Base-by-base conservation (phyloP, 2,329 filamentous ascomycete genomes). In the Phoma sp. region DNA sequence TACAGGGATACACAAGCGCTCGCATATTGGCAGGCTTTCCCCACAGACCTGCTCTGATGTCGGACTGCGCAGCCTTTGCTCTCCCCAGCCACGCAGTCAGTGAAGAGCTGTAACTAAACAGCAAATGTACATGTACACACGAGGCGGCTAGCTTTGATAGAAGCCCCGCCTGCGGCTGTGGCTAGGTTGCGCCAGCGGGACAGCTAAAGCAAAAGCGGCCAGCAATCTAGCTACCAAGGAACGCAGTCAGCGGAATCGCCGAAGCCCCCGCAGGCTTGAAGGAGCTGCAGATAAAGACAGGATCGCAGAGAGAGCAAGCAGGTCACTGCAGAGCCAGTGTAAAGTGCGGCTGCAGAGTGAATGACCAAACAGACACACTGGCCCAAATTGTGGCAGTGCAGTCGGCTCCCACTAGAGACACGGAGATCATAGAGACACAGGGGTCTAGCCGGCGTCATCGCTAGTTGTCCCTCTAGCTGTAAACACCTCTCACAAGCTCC, bases 401-500 rank as follows among this genome's bases (percentile, higher is more conserved):
- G 37, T 40, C 39, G 38, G 35, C 18, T 49, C 23, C 32, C 39
- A 50, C 47, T 42, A 43, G 30, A 14, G 29, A 48, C 36, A 18
- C 33, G 45, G 36, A 37, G 37, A 30, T 33, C 32, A n/a, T 13
- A 33, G 32, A 30, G 29, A 30, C 29, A 7, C 29, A 7, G 7
- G 29, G 29, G 29, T 11, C 10, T 29, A n/a, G 32, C 29, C 3
- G 32, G 47, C 47, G 51, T 44, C 51, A 54, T 54, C 29, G 50
- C 32, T 36, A 41, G 38, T 27, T 48, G n/a, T 14, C 4, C 8
- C n/a, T 24, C n/a, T 13, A 33, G 32, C 32, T 25, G 51, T 40
- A 45, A 45, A 45, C 47, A 49, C 36, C 36, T 41, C 42, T 44
- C n/a, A 6, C 42, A 36, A 52, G 49, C 52, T 55, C 52, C 33